Percentiles rank a stretch among this genome's conserved stretches.
Conservation (phyloP, 2,329 filamentous ascomycete genomes). For the Ascochyta viciae-villosae region DNA sequence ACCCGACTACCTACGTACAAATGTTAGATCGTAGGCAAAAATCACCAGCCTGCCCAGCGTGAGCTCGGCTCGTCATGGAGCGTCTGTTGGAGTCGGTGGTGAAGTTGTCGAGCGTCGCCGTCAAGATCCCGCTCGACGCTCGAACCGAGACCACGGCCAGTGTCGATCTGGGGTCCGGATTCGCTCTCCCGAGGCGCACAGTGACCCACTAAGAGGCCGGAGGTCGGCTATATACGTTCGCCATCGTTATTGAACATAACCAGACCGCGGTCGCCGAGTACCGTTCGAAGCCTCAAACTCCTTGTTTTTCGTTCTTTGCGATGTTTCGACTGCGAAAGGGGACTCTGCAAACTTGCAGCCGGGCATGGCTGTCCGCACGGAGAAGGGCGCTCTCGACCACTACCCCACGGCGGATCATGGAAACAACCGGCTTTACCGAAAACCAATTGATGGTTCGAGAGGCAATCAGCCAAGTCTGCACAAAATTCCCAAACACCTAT, state of each 20-base stretch:
- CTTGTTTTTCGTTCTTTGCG: neutral
- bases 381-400: slow-evolving; percentile 41
- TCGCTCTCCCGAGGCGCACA: slow-evolving; percentile 3
- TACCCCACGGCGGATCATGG: slow-evolving; percentile 64
- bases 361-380: slow-evolving; percentile 4
- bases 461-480: slow-evolving; percentile 71
- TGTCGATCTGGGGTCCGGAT: slow-evolving; percentile 9
- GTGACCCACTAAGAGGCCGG: neutral
- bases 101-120: neutral
- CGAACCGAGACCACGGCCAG: neutral
- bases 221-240: slow-evolving; percentile 18
- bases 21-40: neutral
- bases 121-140: slow-evolving; percentile 2
- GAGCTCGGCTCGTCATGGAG: neutral
- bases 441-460: slow-evolving; percentile 76
- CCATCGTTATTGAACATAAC: neutral
- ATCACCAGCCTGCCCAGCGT: neutral
- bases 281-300: neutral
- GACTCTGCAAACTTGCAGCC: slow-evolving; percentile 3
- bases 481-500: slow-evolving; percentile 73
- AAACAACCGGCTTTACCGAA: slow-evolving; percentile 73
- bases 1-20: neutral
- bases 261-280: neutral
- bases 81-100: neutral
- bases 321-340: slow-evolving; percentile 5